A percentile compares a stretch with the other conserved stretches of the same genome.
Evolutionary conservation across 495 filamentous ascomycete genomes (phyloP).

Genomic region (Xylaria scruposa): DNA sequence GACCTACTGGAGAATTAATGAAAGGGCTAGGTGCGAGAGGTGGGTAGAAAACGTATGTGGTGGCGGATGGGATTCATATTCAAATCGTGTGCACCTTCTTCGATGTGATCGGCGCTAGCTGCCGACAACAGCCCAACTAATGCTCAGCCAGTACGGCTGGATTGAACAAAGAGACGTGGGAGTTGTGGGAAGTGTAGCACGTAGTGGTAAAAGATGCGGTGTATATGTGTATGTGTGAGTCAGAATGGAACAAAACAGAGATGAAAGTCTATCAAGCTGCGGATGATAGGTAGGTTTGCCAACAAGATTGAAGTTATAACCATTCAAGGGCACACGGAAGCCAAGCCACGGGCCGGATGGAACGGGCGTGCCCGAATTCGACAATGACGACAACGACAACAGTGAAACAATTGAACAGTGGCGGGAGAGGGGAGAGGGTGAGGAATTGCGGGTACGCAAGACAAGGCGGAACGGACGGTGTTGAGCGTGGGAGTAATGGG

Average conservation of each 20-base stretch:
- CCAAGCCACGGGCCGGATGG: slow-evolving; percentile 1
- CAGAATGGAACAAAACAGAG: not conserved
- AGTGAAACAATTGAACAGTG: not conserved
- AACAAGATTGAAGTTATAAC: not conserved
- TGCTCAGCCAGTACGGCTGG: not conserved
- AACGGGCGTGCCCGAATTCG: not conserved
- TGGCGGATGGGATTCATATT: slow-evolving; percentile 22
- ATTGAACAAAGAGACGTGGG: too few relatives aligned
- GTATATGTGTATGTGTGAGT: not conserved
- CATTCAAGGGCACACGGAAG: not conserved
- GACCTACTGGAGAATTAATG: not conserved
- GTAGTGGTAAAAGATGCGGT: not conserved
- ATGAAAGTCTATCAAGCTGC: not conserved
- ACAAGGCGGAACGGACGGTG: not conserved
- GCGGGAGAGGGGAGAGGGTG: not conserved
- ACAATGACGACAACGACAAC: not conserved
- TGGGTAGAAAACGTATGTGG: not conserved
- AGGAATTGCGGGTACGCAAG: not conserved
- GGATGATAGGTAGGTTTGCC: not conserved
- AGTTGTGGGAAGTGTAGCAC: too few relatives aligned
- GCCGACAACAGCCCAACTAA: not conserved
- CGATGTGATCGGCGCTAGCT: not conserved
- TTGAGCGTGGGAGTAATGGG: not conserved
- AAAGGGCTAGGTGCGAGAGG: not conserved
- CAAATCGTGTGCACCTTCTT: not conserved